Evolutionary conservation across 139 green algal species (phyloP), one percentile per base, ranked within the genome.

Genomic region (Chlamydomonas sp.): DNA sequence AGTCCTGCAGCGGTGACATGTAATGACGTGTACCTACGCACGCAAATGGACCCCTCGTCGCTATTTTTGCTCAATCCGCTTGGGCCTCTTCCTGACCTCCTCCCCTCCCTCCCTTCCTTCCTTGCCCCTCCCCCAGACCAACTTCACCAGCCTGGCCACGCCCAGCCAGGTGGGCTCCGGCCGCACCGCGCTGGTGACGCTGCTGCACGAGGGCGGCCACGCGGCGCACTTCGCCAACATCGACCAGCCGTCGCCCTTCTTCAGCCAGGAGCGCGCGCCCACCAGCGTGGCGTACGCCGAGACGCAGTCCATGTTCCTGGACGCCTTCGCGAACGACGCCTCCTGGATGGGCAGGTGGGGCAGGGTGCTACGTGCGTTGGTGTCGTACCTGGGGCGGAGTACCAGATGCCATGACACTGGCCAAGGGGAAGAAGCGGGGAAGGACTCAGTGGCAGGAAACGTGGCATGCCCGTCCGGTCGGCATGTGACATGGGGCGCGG

Each of bases 91-190:
- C 63, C 63, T 8, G 10, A 12, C 63, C 63, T 12, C 63, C 63
- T 16, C 58, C 75, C 75, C 75, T 57, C 2, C 58, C 57, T 31
- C 8, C 3, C 8, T 58, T 20, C 57, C 80, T 9, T 31, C 8
- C 3, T 4, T 58, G 5, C 57, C 80, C 4, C 67, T 15, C 78
- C 14, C 31, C 7, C 79, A 91, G 17, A 88, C 95, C 80, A 97
- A 97, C 93, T 97, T 98, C 92, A 97, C 96, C 17, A 94, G 85
- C 57, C 89, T 98, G 83, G 96, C 96, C 74, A 96, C 92, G 1
- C 96, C 96, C 63, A 62, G 61, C 31, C 31, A 49, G 31, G 60
- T 90, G 6, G 88, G 91, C 73, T 88, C 61, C 49, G 94, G 95
- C 85, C 93, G 94, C 81, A 97, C 94, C 2, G 96, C 96, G 14